These are phyloP conservation scores for Synchytrium microbalum DNA, from an alignment of 371 early-diverging fungal genomes.

Conservation along the genomic window DNA sequence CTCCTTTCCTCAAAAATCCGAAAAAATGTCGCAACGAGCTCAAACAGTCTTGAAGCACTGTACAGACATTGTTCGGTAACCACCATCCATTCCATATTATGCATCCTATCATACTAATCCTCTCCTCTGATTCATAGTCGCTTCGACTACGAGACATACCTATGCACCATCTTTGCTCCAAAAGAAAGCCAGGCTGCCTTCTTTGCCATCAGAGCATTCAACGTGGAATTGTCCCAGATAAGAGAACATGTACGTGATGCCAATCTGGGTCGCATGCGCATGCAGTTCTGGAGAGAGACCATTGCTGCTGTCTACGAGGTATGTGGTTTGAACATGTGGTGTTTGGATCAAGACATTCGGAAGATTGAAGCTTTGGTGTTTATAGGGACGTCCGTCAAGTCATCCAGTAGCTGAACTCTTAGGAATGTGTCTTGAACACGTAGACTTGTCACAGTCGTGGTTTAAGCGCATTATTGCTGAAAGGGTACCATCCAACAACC, in stretches of 20 bases:
- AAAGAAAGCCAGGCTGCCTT: slow-evolving; percentile 46
- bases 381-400: slow-evolving; percentile 43
- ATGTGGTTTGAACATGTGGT: background rate
- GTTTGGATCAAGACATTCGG: background rate
- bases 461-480: slow-evolving; percentile 68
- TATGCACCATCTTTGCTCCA: slow-evolving; percentile 69
- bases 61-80: too few relatives aligned
- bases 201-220: slow-evolving; percentile 80
- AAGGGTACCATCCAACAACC: slow-evolving; percentile 35
- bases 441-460: slow-evolving; percentile 51
- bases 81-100: too few relatives aligned
- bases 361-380: background rate
- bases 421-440: slow-evolving; percentile 39
- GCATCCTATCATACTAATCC: too few relatives aligned
- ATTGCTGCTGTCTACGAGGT: background rate
- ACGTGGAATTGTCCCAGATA: slow-evolving; percentile 74
- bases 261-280: slow-evolving; percentile 68
- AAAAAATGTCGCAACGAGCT: too few relatives aligned
- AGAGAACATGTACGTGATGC: slow-evolving; percentile 63
- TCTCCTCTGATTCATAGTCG: too few relatives aligned
- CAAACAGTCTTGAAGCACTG: too few relatives aligned
- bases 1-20: too few relatives aligned
- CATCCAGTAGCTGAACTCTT: slow-evolving; percentile 58
- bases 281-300: slow-evolving; percentile 64
- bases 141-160: slow-evolving; percentile 67